Conservation (phyloP, 2,329 filamentous ascomycete genomes). For the Tolypocladium sp. region DNA sequence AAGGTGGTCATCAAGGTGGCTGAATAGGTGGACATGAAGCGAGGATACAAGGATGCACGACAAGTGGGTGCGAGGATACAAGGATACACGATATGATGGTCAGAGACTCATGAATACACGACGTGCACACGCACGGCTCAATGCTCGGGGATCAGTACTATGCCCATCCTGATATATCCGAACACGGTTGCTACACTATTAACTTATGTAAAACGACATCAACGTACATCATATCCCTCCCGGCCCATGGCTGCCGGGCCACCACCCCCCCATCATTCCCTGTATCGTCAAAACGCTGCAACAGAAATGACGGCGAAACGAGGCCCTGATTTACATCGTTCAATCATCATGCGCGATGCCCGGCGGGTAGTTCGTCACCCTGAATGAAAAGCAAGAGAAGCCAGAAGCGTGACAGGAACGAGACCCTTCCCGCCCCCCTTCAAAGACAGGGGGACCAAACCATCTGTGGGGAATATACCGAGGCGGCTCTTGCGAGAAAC, state of each 20-base stretch:
- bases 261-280: neutral
- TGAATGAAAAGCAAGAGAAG: neutral
- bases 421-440: neutral
- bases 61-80: neutral
- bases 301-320: neutral
- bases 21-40: neutral
- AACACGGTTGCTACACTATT: conserved; percentile 1
- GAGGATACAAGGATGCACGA: neutral
- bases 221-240: neutral
- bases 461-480: neutral
- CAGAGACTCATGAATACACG: neutral
- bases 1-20: conserved; percentile 42
- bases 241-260: neutral
- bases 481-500: neutral
- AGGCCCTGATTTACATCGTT: neutral
- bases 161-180: neutral
- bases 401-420: no score
- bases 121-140: neutral
- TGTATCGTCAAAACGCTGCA: neutral
- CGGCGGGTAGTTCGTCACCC: neutral
- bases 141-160: neutral
- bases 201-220: conserved; percentile 1
- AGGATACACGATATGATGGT: neutral
- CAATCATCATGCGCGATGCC: neutral
- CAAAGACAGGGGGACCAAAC: neutral